Evolutionary conservation across 2,329 filamentous ascomycete species (phyloP).

Genomic region (Diaporthe vexans): DNA sequence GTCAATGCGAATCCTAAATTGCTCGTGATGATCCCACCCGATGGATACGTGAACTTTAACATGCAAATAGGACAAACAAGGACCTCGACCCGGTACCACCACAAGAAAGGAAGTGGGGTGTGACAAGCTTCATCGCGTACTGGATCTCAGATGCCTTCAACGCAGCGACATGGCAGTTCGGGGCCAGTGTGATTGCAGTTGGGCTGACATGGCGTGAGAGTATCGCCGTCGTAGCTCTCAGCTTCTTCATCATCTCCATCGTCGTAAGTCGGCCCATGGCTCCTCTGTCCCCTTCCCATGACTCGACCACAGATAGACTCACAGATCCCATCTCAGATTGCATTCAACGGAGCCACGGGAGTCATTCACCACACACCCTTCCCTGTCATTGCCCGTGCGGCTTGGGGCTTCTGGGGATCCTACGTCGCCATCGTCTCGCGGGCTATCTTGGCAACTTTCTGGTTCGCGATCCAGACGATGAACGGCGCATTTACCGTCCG

Average conservation of each 20-base stretch:
- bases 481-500: conserved; percentile 45
- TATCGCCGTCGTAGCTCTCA: conserved; percentile 36
- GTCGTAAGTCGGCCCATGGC: conserved; percentile 18
- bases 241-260: conserved; percentile 40
- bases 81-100: conserved; percentile 54
- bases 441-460: conserved; percentile 54
- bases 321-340: conserved; percentile 37
- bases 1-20: background rate
- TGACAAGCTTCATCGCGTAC: conserved; percentile 53
- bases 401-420: conserved; percentile 54
- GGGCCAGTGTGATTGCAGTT: conserved; percentile 52
- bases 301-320: background rate
- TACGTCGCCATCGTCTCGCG: conserved; percentile 52
- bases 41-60: background rate
- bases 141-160: conserved; percentile 55
- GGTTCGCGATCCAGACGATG: conserved; percentile 53
- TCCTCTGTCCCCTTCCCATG: background rate
- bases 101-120: conserved; percentile 55
- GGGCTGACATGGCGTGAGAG: conserved; percentile 52
- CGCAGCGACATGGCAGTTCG: conserved; percentile 53
- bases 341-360: conserved; percentile 53
- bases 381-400: conserved; percentile 53
- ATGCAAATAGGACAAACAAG: conserved; percentile 43
- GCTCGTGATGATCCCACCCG: too few species aligned
- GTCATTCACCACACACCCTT: conserved; percentile 55